These are phyloP conservation scores for Cucurbita argyrosperma DNA, from an alignment of 306 rosid species.

Conservation along the genomic window DNA sequence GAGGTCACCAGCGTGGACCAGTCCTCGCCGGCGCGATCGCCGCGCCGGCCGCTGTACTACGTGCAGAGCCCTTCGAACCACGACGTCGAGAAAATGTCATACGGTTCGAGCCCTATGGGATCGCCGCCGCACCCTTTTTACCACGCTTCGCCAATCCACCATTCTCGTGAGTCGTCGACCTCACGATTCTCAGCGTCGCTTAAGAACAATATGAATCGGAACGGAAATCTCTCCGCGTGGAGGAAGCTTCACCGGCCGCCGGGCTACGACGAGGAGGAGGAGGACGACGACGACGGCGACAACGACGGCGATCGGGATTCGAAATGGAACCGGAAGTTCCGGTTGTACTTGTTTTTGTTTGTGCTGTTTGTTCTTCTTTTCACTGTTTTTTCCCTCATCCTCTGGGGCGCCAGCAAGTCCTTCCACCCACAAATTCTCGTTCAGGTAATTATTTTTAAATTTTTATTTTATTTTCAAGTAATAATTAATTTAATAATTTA, in stretches of 20 bases:
- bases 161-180: conserved; percentile 90
- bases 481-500: too few species aligned
- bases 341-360: conserved; percentile 39
- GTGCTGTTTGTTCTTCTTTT: conserved; percentile 42
- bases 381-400: conserved; percentile 46
- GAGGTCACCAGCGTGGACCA: conserved; percentile 71
- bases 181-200: conserved; percentile 84
- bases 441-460: conserved; percentile 21
- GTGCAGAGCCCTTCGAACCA: conserved; percentile 90
- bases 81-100: conserved; percentile 90
- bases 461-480: not conserved
- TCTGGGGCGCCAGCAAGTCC: conserved; percentile 86
- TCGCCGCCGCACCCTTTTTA: conserved; percentile 62
- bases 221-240: conserved; percentile 35
- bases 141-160: conserved; percentile 81
- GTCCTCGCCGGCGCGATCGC: conserved; percentile 56
- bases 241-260: conserved; percentile 29
- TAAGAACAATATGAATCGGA: conserved; percentile 29
- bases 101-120: conserved; percentile 63
- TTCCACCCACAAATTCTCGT: conserved; percentile 38
- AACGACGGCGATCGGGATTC: conserved; percentile 8
- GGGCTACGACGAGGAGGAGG: conserved; percentile 12
- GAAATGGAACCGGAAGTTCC: conserved; percentile 16
- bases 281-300: not conserved
- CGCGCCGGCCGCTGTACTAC: conserved; percentile 72